Evolutionary conservation across 441 rosid genomes (phyloP).

Genomic region (Metrosideros polymorpha): DNA sequence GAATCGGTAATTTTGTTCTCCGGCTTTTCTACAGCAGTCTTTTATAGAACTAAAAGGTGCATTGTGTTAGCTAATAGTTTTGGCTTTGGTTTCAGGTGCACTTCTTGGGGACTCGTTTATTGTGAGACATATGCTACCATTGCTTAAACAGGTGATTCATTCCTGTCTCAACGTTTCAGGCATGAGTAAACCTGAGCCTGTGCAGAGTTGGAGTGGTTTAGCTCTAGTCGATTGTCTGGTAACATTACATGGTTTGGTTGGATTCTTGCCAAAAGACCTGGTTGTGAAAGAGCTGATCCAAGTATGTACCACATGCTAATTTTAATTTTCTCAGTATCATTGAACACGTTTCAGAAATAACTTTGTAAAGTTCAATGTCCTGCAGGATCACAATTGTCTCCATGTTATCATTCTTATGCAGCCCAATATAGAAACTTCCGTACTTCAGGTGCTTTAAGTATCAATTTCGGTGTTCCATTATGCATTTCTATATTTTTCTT

Average conservation of each 20-base stretch:
- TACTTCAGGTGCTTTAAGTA: slow-evolving; percentile 62
- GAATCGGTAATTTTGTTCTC: slow-evolving; percentile 75
- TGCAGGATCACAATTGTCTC: slow-evolving; percentile 59
- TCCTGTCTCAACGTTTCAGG: slow-evolving; percentile 51
- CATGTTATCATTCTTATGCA: slow-evolving; percentile 73
- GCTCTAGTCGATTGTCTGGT: slow-evolving; percentile 72
- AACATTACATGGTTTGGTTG: slow-evolving; percentile 70
- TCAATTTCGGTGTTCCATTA: background rate
- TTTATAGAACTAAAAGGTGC: slow-evolving; percentile 8
- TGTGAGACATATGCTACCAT: slow-evolving; percentile 77
- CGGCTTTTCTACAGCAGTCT: slow-evolving; percentile 11
- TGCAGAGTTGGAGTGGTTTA: slow-evolving; percentile 79
- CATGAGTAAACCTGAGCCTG: slow-evolving; percentile 75
- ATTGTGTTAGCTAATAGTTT: slow-evolving; percentile 10
- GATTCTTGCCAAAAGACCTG: slow-evolving; percentile 58
- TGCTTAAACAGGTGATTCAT: slow-evolving; percentile 67
- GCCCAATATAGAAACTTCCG: slow-evolving; percentile 49
- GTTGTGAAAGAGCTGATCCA: slow-evolving; percentile 71
- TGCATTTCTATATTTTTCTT: background rate
- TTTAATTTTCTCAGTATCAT: background rate
- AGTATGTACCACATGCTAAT: slow-evolving; percentile 30
- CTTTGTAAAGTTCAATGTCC: background rate
- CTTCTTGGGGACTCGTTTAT: slow-evolving; percentile 70
- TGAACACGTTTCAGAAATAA: background rate
- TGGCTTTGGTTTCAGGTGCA: slow-evolving; percentile 56